Conservation (phyloP, 371 early-diverging fungal genomes). For the Mortierella sp. region DNA sequence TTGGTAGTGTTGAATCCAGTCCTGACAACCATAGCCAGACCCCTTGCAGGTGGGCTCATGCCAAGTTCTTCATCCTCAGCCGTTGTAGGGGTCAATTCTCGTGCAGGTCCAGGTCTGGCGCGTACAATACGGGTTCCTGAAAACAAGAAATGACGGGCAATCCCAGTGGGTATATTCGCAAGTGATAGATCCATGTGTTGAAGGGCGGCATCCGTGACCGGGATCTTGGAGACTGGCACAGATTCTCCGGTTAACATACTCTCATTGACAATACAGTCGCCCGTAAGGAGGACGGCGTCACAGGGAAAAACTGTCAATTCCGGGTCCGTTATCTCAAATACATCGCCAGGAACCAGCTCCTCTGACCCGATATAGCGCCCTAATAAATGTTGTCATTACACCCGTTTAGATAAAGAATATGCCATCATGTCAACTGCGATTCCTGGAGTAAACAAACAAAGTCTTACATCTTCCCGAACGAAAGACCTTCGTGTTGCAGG, state of each 20-base stretch:
- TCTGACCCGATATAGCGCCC: slow-evolving; percentile 71
- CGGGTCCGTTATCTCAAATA: slow-evolving; percentile 79
- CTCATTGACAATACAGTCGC: slow-evolving; percentile 98
- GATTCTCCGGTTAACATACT: slow-evolving; percentile 98
- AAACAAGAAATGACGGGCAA: slow-evolving; percentile 86
- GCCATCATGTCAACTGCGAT: no score
- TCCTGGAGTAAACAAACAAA: not conserved
- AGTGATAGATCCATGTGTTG: slow-evolving; percentile 78
- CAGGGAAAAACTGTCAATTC: slow-evolving; percentile 86
- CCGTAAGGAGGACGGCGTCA: slow-evolving; percentile 94
- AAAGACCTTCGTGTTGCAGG: slow-evolving; percentile 82
- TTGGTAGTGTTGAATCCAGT: slow-evolving; percentile 98
- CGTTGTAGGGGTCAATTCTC: not conserved
- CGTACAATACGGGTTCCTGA: slow-evolving; percentile 93
- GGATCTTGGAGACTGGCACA: slow-evolving; percentile 82
- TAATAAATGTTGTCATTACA: no score
- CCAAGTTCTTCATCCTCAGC: slow-evolving; percentile 25
- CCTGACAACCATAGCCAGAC: slow-evolving; percentile 88
- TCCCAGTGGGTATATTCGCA: slow-evolving; percentile 74
- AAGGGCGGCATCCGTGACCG: slow-evolving; percentile 76
- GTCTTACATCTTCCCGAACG: slow-evolving; percentile 70
- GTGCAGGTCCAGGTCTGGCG: slow-evolving; percentile 60
- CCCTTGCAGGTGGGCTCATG: slow-evolving; percentile 35
- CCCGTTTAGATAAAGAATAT: no score
- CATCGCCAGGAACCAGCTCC: slow-evolving; percentile 94